Evolutionary conservation across 352 stramenopile species (phyloP).

Genomic region (Phytophthora agathidicida): DNA sequence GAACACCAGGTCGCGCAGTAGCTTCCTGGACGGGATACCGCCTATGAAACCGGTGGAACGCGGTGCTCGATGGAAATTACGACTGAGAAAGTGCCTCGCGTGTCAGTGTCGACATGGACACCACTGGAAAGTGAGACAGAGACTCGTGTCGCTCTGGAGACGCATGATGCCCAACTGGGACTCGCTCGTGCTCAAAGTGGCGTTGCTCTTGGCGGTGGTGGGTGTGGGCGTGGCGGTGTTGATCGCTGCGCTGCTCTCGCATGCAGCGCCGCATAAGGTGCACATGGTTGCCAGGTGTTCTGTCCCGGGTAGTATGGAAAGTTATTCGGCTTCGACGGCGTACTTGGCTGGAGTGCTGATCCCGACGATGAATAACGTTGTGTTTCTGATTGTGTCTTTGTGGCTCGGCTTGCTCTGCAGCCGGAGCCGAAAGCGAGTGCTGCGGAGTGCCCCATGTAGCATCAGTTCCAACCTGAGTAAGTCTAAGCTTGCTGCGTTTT

Average conservation of each 20-base stretch:
- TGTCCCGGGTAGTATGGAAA: slow-evolving; percentile 32
- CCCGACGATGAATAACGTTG: slow-evolving; percentile 66
- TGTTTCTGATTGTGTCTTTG: slow-evolving; percentile 70
- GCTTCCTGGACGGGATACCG: slow-evolving; percentile 33
- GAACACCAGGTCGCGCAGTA: slow-evolving; percentile 29
- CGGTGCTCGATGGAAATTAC: slow-evolving; percentile 16
- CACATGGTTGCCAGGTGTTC: slow-evolving; percentile 53
- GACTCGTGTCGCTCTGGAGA: slow-evolving; percentile 50
- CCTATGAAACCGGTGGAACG: slow-evolving; percentile 34
- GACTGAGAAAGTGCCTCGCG: slow-evolving; percentile 29
- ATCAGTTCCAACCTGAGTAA: slow-evolving; percentile 81
- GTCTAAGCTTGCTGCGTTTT: slow-evolving; percentile 20
- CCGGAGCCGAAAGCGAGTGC: slow-evolving; percentile 70
- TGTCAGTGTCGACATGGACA: slow-evolving; percentile 24
- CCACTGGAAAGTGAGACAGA: slow-evolving; percentile 27
- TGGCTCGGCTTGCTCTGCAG: slow-evolving; percentile 83
- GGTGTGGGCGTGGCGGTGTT: slow-evolving; percentile 51
- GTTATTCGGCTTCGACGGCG: slow-evolving; percentile 43
- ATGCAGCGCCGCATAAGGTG: slow-evolving; percentile 28
- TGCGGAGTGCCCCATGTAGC: slow-evolving; percentile 59
- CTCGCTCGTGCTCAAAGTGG: slow-evolving; percentile 67
- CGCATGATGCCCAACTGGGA: slow-evolving; percentile 77
- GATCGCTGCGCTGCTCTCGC: slow-evolving; percentile 42
- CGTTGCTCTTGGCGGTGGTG: slow-evolving; percentile 55
- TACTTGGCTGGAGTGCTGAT: slow-evolving; percentile 60